phyloP scores from a whole-genome alignment of 2,329 filamentous ascomycete genomes.

The Oidium heveae region DNA sequence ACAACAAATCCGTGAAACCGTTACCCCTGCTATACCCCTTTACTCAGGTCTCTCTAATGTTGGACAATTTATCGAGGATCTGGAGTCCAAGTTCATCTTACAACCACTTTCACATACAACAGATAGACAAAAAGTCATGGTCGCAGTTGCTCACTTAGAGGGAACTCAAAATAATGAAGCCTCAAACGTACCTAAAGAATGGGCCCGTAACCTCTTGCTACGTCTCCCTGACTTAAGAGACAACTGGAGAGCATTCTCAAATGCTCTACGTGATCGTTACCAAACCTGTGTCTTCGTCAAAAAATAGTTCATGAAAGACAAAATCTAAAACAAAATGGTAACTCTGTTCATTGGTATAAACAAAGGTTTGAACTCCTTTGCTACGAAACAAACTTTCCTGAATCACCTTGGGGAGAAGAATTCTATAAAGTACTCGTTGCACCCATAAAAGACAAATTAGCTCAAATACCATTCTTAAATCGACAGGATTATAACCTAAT shows the following conservation, averaged over 20 bases:
- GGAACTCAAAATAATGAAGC: neutral
- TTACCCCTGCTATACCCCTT: neutral
- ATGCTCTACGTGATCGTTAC: neutral
- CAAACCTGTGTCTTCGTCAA: neutral
- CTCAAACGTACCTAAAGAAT: constrained; percentile 1
- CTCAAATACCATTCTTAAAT: neutral
- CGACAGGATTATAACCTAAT: neutral
- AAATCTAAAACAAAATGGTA: neutral
- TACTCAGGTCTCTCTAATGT: neutral
- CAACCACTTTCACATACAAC: neutral
- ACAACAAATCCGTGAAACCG: neutral
- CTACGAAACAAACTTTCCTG: neutral
- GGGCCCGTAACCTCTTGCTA: neutral
- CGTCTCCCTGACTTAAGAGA: neutral
- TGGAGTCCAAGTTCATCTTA: neutral
- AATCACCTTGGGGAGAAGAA: neutral
- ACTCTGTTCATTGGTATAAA: neutral
- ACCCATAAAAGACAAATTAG: neutral
- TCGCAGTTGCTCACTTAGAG: neutral
- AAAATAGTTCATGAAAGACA: neutral
- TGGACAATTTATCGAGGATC: neutral
- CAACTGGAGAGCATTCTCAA: neutral
- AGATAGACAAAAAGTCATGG: neutral
- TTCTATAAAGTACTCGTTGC: neutral
- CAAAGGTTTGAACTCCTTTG: neutral